A percentile compares a stretch with the other conserved stretches of the same genome.
These are phyloP conservation scores for Aechmea fasciata DNA, from an alignment of 176 grass and related monocot genomes.

Conservation along the genomic window DNA sequence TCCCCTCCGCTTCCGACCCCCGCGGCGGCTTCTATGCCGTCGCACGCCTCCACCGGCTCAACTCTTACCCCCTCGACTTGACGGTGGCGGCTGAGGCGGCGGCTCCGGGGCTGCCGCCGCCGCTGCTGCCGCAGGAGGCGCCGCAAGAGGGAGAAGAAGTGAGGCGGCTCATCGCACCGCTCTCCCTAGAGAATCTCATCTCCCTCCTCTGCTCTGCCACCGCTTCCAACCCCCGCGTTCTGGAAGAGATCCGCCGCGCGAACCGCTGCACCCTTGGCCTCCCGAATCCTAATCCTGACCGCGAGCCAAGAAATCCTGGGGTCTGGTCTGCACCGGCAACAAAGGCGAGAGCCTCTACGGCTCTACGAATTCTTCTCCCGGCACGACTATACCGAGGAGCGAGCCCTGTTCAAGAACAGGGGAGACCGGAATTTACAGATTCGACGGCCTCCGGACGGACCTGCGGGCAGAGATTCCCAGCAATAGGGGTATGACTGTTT, in stretches of 20 bases:
- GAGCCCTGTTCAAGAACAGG: background rate
- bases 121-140: constrained; percentile 5
- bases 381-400: background rate
- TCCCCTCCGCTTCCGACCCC: constrained; percentile 4
- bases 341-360: background rate
- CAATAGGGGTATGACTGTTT: no score
- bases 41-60: constrained; percentile 26
- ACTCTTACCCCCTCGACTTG: constrained; percentile 33
- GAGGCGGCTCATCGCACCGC: background rate
- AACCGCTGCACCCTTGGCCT: no score
- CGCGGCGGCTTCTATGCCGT: background rate
- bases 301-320: background rate
- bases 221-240: background rate
- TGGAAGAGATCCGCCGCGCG: background rate
- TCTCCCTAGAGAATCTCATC: background rate
- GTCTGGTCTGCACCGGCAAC: background rate
- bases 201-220: background rate
- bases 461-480: no score
- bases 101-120: constrained; percentile 6
- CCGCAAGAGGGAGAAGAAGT: constrained; percentile 18
- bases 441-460: no score
- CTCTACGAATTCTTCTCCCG: background rate
- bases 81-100: constrained; percentile 30
- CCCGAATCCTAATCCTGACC: background rate
- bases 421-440: no score